Percentiles rank a stretch among this genome's conserved stretches.
Conservation (phyloP, 2,329 filamentous ascomycete genomes). For the Trichoderma cornu-damae region DNA sequence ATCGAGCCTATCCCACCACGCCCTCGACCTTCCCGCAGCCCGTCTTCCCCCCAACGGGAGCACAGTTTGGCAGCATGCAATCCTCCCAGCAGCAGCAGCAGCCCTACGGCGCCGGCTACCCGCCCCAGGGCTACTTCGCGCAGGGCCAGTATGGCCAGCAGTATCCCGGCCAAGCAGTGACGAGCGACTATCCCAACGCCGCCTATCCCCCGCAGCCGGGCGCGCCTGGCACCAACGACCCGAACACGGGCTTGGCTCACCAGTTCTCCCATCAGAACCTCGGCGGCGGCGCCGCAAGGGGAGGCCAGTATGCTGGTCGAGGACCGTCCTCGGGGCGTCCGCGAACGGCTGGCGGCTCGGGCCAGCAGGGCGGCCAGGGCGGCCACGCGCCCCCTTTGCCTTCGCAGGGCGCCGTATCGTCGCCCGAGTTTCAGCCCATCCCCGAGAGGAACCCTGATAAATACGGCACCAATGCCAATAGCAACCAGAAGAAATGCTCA, state of each 20-base stretch:
- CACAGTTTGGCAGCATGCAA: conserved; percentile 30
- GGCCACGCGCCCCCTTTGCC: conserved; percentile 66
- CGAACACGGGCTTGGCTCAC: conserved; percentile 84
- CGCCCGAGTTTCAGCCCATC: conserved; percentile 69
- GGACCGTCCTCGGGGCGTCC: conserved; percentile 68
- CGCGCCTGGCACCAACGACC: conserved; percentile 65
- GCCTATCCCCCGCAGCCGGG: conserved; percentile 50
- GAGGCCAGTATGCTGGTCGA: conserved; percentile 63
- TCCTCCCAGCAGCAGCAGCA: conserved; percentile 35
- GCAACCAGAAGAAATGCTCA: conserved; percentile 66
- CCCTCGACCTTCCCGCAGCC: conserved; percentile 96
- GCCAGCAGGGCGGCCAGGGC: conserved; percentile 58
- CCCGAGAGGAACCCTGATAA: conserved; percentile 85
- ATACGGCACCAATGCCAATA: conserved; percentile 58
- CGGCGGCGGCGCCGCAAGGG: conserved; percentile 66
- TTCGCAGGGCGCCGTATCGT: conserved; percentile 51
- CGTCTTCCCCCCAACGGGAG: conserved; percentile 48
- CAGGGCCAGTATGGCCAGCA: conserved; percentile 50
- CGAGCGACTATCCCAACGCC: conserved; percentile 45
- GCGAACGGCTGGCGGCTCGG: conserved; percentile 70
- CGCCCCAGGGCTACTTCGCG: conserved; percentile 53
- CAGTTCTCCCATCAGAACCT: conserved; percentile 98
- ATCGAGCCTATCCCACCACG: conserved; percentile 75
- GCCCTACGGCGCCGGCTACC: conserved; percentile 45
- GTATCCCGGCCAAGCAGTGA: conserved; percentile 36